A percentile compares a stretch with the other conserved stretches of the same genome.
These are phyloP conservation scores for Aphanoascus verrucosus DNA, from an alignment of 2,329 filamentous ascomycete genomes.

Conservation along the genomic window DNA sequence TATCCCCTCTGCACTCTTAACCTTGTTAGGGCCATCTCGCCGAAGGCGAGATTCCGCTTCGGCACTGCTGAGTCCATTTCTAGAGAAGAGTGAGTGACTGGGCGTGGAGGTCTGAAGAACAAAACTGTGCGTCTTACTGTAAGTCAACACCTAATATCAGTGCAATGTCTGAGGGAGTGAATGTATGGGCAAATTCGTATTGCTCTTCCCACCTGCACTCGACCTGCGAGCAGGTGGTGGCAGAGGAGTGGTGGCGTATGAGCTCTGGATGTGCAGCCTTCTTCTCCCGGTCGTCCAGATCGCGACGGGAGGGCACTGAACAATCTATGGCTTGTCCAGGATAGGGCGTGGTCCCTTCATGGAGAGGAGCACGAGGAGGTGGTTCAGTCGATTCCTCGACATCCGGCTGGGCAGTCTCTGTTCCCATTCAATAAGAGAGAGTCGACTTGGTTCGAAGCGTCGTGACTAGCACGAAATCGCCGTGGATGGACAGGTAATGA, in stretches of 20 bases:
- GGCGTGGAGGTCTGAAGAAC: not conserved
- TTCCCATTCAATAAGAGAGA: slow-evolving; percentile 30
- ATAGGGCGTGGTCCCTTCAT: slow-evolving; percentile 18
- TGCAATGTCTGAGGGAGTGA: slow-evolving; percentile 18
- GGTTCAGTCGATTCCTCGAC: slow-evolving; percentile 35
- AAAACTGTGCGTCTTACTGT: slow-evolving; percentile 15
- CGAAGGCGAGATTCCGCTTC: slow-evolving; percentile 56
- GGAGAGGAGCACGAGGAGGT: slow-evolving; percentile 29
- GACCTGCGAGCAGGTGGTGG: slow-evolving; percentile 8
- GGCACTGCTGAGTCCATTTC: slow-evolving; percentile 51
- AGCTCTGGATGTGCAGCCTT: slow-evolving; percentile 7
- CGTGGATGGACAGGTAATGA: not conserved
- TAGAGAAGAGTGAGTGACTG: slow-evolving; percentile 11
- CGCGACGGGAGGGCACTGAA: slow-evolving; percentile 10
- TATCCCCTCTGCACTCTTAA: slow-evolving; percentile 60
- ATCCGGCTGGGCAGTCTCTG: slow-evolving; percentile 29
- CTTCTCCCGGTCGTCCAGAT: slow-evolving; percentile 17
- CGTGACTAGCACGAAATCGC: slow-evolving; percentile 7
- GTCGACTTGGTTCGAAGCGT: slow-evolving; percentile 4
- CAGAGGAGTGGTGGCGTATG: slow-evolving; percentile 4
- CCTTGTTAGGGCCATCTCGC: slow-evolving; percentile 58
- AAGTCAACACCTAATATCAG: slow-evolving; percentile 19
- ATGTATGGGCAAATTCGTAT: slow-evolving; percentile 22
- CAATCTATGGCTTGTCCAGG: slow-evolving; percentile 19
- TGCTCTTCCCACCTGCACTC: slow-evolving; percentile 11